These are phyloP conservation scores for Dissophora ornata DNA, from an alignment of 192 early-diverging fungal genomes.

Conservation along the genomic window DNA sequence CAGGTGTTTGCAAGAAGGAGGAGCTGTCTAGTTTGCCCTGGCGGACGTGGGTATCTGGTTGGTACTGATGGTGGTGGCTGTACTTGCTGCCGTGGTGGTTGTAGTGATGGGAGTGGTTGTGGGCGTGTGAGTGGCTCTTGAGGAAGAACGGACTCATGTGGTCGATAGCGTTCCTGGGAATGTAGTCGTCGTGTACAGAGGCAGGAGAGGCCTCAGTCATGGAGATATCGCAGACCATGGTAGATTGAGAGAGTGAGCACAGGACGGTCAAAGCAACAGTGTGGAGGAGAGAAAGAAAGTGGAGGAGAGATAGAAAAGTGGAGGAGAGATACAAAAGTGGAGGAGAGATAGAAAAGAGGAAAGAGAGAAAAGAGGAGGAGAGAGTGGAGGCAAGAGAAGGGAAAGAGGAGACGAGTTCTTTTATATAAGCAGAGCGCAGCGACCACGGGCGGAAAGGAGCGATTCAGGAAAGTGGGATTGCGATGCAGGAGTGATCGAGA, in stretches of 20 bases:
- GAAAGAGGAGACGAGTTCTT: too few relatives aligned
- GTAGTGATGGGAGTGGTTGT: conserved; percentile 12
- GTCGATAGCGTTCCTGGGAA: conserved; percentile 39
- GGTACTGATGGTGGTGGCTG: background rate
- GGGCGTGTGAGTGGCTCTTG: conserved; percentile 30
- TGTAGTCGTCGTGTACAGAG: conserved; percentile 18
- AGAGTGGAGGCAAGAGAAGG: too few relatives aligned
- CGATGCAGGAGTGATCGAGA: too few relatives aligned
- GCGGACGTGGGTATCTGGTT: conserved; percentile 6
- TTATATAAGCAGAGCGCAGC: too few relatives aligned
- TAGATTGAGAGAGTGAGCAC: background rate
- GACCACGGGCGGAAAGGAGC: too few relatives aligned
- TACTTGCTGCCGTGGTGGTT: conserved; percentile 7
- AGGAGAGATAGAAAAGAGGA: too few relatives aligned
- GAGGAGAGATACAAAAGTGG: background rate
- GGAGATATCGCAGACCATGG: conserved; percentile 16
- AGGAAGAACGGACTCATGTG: conserved; percentile 49
- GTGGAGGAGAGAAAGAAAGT: background rate
- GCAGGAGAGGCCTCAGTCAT: conserved; percentile 20
- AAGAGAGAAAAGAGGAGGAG: too few relatives aligned
- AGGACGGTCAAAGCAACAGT: too few relatives aligned
- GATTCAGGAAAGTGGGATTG: too few relatives aligned
- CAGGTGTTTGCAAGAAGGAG: conserved; percentile 26
- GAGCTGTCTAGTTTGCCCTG: background rate
- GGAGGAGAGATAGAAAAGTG: background rate